Evolutionary conservation across 768 basidiomycete genomes (phyloP).

Genomic region (Trametes meyenii): DNA sequence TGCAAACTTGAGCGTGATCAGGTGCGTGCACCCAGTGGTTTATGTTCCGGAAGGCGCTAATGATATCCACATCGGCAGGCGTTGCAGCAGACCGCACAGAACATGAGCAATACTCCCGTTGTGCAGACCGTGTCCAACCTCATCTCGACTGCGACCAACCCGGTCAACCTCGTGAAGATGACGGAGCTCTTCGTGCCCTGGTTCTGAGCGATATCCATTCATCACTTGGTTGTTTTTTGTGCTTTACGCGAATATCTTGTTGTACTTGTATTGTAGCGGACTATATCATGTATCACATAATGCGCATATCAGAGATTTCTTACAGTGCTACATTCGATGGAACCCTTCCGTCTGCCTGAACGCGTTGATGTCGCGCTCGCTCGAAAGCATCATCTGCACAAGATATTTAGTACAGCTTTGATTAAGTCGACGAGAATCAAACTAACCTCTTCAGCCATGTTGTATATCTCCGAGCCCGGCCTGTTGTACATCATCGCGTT

Average conservation of each 20-base stretch:
- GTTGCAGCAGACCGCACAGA: conserved; percentile 32
- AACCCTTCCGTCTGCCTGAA: conserved; percentile 81
- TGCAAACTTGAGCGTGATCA: conserved; percentile 87
- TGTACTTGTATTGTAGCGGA: conserved; percentile 15
- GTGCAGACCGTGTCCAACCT: conserved; percentile 82
- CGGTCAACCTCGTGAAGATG: conserved; percentile 82
- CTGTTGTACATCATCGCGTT: conserved; percentile 98
- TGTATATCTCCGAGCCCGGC: conserved; percentile 81
- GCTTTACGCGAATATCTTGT: not conserved
- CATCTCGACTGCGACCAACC: conserved; percentile 85
- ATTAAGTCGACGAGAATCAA: not conserved
- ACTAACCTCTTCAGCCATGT: conserved; percentile 90
- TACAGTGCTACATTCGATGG: conserved; percentile 25
- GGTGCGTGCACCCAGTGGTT: conserved; percentile 46
- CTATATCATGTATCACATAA: conserved; percentile 14
- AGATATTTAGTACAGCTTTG: not conserved
- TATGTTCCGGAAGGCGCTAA: not conserved
- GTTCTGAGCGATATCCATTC: conserved; percentile 52
- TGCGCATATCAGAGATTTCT: conserved; percentile 12
- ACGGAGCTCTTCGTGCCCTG: conserved; percentile 84
- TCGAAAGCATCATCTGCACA: conserved; percentile 73
- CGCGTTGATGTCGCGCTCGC: conserved; percentile 63
- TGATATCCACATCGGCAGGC: conserved; percentile 29
- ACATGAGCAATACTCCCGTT: conserved; percentile 54
- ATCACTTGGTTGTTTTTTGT: not conserved